Evolutionary conservation across 1,139 yeast genomes (phyloP).

Genomic region (Nakaseomyces kungkrabaensis): DNA sequence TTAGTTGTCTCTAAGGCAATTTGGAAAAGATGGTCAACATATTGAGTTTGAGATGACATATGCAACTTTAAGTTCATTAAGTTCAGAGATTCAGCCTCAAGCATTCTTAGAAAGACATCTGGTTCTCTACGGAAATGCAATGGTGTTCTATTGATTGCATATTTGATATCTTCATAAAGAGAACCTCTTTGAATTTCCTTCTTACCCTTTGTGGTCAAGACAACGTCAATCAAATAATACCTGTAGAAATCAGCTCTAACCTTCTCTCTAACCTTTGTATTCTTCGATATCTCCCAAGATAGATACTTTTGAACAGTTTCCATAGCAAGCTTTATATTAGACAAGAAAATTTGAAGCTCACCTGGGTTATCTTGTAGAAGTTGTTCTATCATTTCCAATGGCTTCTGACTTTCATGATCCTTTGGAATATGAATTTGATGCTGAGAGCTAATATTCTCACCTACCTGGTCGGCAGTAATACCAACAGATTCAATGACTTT

Average conservation of each 20-base stretch:
- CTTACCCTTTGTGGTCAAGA: slow-evolving; percentile 80
- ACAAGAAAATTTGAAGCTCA: slow-evolving; percentile 35
- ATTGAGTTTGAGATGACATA: slow-evolving; percentile 33
- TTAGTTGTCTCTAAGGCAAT: slow-evolving; percentile 71
- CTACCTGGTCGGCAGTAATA: slow-evolving; percentile 66
- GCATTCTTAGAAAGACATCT: slow-evolving; percentile 75
- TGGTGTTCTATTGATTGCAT: slow-evolving; percentile 73
- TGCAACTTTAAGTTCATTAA: slow-evolving; percentile 40
- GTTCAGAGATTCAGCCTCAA: slow-evolving; percentile 75
- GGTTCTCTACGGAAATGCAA: slow-evolving; percentile 66
- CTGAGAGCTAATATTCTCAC: slow-evolving; percentile 70
- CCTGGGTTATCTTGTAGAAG: slow-evolving; percentile 44
- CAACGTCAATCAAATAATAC: slow-evolving; percentile 62
- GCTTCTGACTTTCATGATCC: slow-evolving; percentile 60
- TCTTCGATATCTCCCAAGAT: slow-evolving; percentile 72
- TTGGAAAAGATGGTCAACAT: slow-evolving; percentile 42
- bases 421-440: slow-evolving; percentile 60
- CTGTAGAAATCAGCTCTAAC: slow-evolving; percentile 61
- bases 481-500: slow-evolving; percentile 68
- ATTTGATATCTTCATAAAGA: slow-evolving; percentile 82
- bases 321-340: slow-evolving; percentile 53
- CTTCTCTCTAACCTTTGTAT: slow-evolving; percentile 70
- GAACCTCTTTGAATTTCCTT: slow-evolving; percentile 70
- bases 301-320: slow-evolving; percentile 67
- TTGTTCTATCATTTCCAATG: slow-evolving; percentile 52